Percentiles rank a stretch among this genome's conserved stretches.
These are phyloP conservation scores for Cochlearia excelsa DNA, from an alignment of 345 rosid genomes.

Conservation along the genomic window DNA sequence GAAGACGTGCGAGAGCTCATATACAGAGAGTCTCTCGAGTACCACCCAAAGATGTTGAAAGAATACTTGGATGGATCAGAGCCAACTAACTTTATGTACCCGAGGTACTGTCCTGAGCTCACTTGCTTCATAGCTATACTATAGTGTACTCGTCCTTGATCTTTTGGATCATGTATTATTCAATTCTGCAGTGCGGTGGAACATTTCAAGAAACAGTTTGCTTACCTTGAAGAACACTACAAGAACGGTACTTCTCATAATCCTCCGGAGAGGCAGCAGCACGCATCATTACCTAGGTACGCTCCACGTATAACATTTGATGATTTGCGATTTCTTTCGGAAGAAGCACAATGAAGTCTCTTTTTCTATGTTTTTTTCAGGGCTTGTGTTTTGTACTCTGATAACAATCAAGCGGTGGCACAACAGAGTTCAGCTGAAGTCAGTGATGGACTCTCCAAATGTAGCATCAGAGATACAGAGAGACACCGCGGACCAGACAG, in stretches of 20 bases:
- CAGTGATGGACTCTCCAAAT: constrained; percentile 68
- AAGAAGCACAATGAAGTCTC: background rate
- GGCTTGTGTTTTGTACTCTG: constrained; percentile 79
- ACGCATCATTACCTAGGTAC: constrained; percentile 95
- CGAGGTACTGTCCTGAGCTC: constrained; percentile 51
- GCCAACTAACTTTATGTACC: constrained; percentile 93
- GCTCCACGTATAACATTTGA: background rate
- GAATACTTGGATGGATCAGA: constrained; percentile 86
- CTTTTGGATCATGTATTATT: constrained; percentile 5
- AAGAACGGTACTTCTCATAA: constrained; percentile 72
- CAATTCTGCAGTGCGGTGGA: constrained; percentile 78
- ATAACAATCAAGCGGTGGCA: constrained; percentile 39
- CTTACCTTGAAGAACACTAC: constrained; percentile 90
- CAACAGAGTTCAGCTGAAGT: constrained; percentile 59
- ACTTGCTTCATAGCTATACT: constrained; percentile 9
- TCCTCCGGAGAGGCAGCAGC: constrained; percentile 94
- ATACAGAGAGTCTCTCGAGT: constrained; percentile 86
- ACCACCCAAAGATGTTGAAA: constrained; percentile 93
- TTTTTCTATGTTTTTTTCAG: constrained; percentile 39
- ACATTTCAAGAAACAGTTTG: constrained; percentile 96
- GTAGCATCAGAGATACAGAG: constrained; percentile 74
- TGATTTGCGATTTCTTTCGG: constrained; percentile 2
- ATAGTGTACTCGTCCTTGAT: constrained; percentile 1
- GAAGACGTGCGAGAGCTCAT: constrained; percentile 95
- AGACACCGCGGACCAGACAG: constrained; percentile 54